phyloP scores from a whole-genome alignment of 495 filamentous ascomycete genomes.

The Pyrenula aspistea region DNA sequence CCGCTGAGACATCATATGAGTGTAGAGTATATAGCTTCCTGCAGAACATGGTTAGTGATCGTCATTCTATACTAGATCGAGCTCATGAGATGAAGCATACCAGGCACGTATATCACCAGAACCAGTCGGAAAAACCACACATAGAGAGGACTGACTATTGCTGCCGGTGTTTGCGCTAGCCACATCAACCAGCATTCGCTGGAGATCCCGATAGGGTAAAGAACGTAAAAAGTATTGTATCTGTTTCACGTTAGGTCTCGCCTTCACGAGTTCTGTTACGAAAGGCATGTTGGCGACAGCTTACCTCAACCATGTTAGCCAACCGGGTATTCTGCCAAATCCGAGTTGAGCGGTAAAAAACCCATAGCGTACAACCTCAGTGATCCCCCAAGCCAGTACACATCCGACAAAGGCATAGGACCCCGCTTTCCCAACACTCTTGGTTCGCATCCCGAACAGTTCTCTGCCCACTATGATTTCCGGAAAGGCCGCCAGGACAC shows the following conservation, averaged over 20 bases:
- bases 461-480: slow-evolving; percentile 22
- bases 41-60: slow-evolving; percentile 11
- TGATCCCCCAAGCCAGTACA: slow-evolving; percentile 68
- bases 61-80: slow-evolving; percentile 1
- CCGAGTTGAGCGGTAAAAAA: slow-evolving; percentile 61
- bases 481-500: slow-evolving; percentile 57
- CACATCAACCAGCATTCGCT: slow-evolving; percentile 76
- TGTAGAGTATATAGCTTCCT: slow-evolving; percentile 83
- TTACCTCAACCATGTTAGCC: slow-evolving; percentile 65
- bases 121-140: slow-evolving; percentile 48
- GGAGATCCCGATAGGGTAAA: slow-evolving; percentile 83
- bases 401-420: slow-evolving; percentile 33
- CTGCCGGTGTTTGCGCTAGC: slow-evolving; percentile 48
- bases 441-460: background rate
- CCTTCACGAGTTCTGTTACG: slow-evolving; percentile 1
- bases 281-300: slow-evolving; percentile 5
- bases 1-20: slow-evolving; percentile 87
- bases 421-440: slow-evolving; percentile 14
- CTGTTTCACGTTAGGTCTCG: slow-evolving; percentile 12
- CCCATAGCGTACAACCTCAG: slow-evolving; percentile 79
- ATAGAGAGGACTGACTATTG: slow-evolving; percentile 29
- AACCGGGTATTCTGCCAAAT: slow-evolving; percentile 40
- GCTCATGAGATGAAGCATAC: slow-evolving; percentile 33
- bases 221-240: slow-evolving; percentile 85
- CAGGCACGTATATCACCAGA: slow-evolving; percentile 66